These are phyloP conservation scores for Acidomyces sp. DNA, from an alignment of 495 filamentous ascomycete genomes.

Conservation along the genomic window DNA sequence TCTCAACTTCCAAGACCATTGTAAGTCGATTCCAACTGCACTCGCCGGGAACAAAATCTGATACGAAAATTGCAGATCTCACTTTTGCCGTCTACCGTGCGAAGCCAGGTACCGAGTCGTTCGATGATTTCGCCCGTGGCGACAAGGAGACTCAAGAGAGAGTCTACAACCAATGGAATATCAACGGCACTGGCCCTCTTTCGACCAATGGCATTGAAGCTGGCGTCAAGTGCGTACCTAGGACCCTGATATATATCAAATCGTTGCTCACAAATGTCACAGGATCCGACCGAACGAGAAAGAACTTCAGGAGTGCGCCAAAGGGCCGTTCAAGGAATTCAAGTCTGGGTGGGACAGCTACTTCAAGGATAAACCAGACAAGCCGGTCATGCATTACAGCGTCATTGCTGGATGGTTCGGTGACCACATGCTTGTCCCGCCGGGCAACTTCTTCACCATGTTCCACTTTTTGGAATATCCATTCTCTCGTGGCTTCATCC, in stretches of 20 bases:
- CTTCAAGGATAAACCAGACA: conserved; percentile 66
- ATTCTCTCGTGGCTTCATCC: conserved; percentile 60
- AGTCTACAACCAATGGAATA: conserved; percentile 55
- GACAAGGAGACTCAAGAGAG: conserved; percentile 45
- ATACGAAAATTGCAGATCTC: conserved; percentile 33
- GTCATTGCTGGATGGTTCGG: conserved; percentile 30
- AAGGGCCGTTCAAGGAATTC: conserved; percentile 45
- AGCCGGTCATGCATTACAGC: conserved; percentile 66
- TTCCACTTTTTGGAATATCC: conserved; percentile 80
- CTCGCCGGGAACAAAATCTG: not conserved
- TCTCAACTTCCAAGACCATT: conserved; percentile 76
- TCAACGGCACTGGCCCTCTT: conserved; percentile 65
- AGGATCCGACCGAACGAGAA: conserved; percentile 51
- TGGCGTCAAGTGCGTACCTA: conserved; percentile 45
- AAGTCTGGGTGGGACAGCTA: conserved; percentile 60
- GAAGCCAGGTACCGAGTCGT: conserved; percentile 64
- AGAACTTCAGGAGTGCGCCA: conserved; percentile 53
- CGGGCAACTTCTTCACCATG: conserved; percentile 77
- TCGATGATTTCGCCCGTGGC: conserved; percentile 69
- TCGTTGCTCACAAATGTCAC: not conserved
- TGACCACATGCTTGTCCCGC: conserved; percentile 37
- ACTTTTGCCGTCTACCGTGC: conserved; percentile 64
- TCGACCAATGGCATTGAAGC: conserved; percentile 80
- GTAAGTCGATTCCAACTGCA: not conserved
- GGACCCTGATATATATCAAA: not conserved